Percentiles rank a stretch among this genome's conserved stretches.
Evolutionary conservation across 805 yeast species (phyloP).

Genomic region (Starmerella gropengiesseri): DNA sequence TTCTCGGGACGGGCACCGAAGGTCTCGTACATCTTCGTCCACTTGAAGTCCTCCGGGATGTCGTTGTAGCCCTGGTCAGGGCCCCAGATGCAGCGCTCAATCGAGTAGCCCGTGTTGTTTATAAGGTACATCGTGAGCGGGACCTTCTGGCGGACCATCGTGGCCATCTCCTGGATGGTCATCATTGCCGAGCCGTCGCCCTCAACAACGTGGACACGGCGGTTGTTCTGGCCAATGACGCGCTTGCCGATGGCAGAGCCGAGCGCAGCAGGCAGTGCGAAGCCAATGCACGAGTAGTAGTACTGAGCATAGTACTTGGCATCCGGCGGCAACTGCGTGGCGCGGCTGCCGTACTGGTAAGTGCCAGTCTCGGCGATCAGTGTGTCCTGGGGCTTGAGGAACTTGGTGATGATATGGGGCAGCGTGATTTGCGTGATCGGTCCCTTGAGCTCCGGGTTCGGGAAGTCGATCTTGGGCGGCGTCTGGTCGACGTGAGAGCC

Average conservation of each 20-base stretch:
- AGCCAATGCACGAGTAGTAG: constrained; percentile 79
- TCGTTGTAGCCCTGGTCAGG: constrained; percentile 69
- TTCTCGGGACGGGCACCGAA: constrained; percentile 34
- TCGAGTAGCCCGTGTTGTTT: constrained; percentile 83
- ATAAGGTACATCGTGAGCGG: constrained; percentile 62
- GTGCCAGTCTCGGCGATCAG: constrained; percentile 79
- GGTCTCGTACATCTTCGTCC: constrained; percentile 55
- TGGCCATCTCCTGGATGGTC: constrained; percentile 77
- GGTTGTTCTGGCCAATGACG: constrained; percentile 27
- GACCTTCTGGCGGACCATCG: constrained; percentile 47
- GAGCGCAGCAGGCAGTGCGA: constrained; percentile 74
- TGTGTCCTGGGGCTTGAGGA: constrained; percentile 52
- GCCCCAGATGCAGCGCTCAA: constrained; percentile 79
- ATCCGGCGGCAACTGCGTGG: constrained; percentile 48
- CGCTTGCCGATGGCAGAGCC: constrained; percentile 62
- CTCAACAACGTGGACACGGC: constrained; percentile 61
- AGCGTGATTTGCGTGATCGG: constrained; percentile 31
- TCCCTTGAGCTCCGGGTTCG: constrained; percentile 29
- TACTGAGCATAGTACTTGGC: constrained; percentile 46
- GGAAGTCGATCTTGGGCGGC: constrained; percentile 21
- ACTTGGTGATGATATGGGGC: constrained; percentile 34
- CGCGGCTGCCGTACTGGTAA: constrained; percentile 65
- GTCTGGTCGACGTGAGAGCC: constrained; percentile 22
- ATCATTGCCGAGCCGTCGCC: constrained; percentile 95
- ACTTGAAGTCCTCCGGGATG: constrained; percentile 69